Evolutionary conservation across 1,284 basidiomycete genomes (phyloP), one percentile per base, ranked within the genome.

Genomic region (Cystobasidium slooffiae): DNA sequence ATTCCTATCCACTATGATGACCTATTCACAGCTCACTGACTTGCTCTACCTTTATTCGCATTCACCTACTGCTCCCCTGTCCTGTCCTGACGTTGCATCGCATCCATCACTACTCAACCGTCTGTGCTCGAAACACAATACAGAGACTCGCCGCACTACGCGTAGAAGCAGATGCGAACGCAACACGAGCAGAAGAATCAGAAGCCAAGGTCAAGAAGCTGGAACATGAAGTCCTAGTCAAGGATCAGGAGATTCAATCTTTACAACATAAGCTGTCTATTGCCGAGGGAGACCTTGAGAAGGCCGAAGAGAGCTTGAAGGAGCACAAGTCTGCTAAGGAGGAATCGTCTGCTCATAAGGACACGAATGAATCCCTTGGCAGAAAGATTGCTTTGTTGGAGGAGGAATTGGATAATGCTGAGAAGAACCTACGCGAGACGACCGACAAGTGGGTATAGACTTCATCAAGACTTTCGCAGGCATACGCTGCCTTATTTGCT

Each of bases 341-440:
- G 93, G 93, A 76, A 88, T 89, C 75, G 93, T 94, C 81, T 83
- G 85, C 46, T 89, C 88, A 82, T 90, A 88, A 84, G 87, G 70
- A 87, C 59, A 89, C 88, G 51, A 91, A 88, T 76, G 95, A 97
- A 79, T 87, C 85, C 72, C 86, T 98, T 68, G 82, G 83, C 70
- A 86, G 96, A 80, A 99, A 99, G 87, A 88, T 98, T 41, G 89
- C 91, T 80, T 85, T 98, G 22, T 86, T 99, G 44, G 97, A 99
- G 84, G 92, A 94, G 81, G 96, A 99, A 84, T 88, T 99, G 22
- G 97, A 99, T 82, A 88, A 88, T 68, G 91, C 95, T 24, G 97
- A 99, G 86, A 96, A 94, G 89, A 96, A 95, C 82, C 86, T 94
- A 78, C 95, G 96, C 84, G 96, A 99, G 82, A 94, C 93, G 1